Base-by-base conservation (phyloP, 208 protist species). In the Leishmania turanica region DNA sequence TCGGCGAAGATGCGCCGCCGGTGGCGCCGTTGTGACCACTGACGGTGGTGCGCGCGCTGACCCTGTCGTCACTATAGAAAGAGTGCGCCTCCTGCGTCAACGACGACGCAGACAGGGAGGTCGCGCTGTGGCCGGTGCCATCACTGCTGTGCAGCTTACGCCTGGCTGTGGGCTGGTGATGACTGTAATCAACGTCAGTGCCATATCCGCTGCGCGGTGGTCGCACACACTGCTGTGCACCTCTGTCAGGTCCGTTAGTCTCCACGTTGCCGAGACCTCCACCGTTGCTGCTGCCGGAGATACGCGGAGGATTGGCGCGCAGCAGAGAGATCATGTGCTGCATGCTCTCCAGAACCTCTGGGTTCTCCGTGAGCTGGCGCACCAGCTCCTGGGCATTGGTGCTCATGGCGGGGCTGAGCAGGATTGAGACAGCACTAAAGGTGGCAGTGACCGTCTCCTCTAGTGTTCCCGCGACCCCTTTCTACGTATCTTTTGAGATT, bases 341-440 rank as follows among this genome's bases (percentile, higher is more conserved):
- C 77, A 96, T 83, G 62, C 93, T 88, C 34, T 77, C 82, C 62
- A 96, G 70, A 70, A 93, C 87, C 66, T 96, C 84, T 37, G 92
- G 92, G 69, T 96, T 92, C 13, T 83, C 81, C 4, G 89, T 79
- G 19, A 96, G 85, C 79, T 96, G 90, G 78, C 92, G 92, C 58
- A 96, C 81, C 54, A 96, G 80, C 78, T 88, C 78, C 53, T 94
- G 71, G 11, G 85, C 84, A 47, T 93, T 86, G 56, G 76, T 64
- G 80, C 84, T 85, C 89, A 91, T 94, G n/a, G 56, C 47, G 37
- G 21, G 8, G 37, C 7, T 17, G 40, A 6, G 9, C 34, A 40
- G 21, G 72, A 76, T 75, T n/a, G 31, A 13, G 45, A 15, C 17
- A 34, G 69, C 69, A 40, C 24, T 71, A n/a, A 7, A 31, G 9